Evolutionary conservation across 768 basidiomycete genomes (phyloP).

Genomic region (Mycena haematopus): DNA sequence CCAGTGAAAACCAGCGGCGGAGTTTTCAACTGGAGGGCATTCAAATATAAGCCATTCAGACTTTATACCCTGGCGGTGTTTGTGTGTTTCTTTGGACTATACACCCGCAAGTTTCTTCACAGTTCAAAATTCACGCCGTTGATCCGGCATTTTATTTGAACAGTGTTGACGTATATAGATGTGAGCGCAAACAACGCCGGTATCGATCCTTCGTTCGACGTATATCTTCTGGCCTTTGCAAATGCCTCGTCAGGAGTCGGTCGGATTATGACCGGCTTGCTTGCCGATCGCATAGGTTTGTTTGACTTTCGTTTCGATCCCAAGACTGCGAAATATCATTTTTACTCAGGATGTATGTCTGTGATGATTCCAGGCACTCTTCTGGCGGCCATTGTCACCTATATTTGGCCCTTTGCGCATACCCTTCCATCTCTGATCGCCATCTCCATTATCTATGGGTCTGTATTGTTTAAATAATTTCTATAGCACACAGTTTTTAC

Average conservation of each 20-base stretch:
- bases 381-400: slow-evolving; percentile 63
- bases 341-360: slow-evolving; percentile 63
- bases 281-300: slow-evolving; percentile 63
- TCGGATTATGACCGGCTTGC: slow-evolving; percentile 57
- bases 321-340: not conserved
- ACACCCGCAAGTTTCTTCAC: slow-evolving; percentile 53
- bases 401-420: slow-evolving; percentile 71
- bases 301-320: slow-evolving; percentile 6
- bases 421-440: slow-evolving; percentile 53
- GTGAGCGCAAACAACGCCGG: slow-evolving; percentile 60
- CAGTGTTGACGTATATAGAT: slow-evolving; percentile 74
- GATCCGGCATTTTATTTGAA: slow-evolving; percentile 31
- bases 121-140: not conserved
- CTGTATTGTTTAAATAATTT: slow-evolving; percentile 30
- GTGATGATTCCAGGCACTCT: slow-evolving; percentile 70
- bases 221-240: slow-evolving; percentile 71
- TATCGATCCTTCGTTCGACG: slow-evolving; percentile 55
- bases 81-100: slow-evolving; percentile 69
- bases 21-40: slow-evolving; percentile 59
- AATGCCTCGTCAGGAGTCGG: slow-evolving; percentile 73
- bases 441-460: slow-evolving; percentile 72
- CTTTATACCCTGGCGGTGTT: slow-evolving; percentile 65
- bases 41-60: slow-evolving; percentile 58
- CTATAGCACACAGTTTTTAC: not conserved
- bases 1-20: slow-evolving; percentile 61